Conservation (phyloP, 345 rosid species). For the Mercurialis annua region DNA sequence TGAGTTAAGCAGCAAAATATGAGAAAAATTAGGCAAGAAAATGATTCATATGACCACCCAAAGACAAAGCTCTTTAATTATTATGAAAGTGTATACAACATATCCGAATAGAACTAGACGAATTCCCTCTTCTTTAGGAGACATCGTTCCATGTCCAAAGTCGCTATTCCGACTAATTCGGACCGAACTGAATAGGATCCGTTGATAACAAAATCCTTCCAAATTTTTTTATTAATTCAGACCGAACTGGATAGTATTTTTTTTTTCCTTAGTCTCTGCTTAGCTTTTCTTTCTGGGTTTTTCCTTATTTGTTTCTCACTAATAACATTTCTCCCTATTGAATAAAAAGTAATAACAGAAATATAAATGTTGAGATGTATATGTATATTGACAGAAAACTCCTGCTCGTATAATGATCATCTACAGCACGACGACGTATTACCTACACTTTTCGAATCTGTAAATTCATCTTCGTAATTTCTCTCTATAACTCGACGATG, state of each 20-base stretch:
- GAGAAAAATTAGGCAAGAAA: slow-evolving; percentile 9
- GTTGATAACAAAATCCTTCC: too few relatives aligned
- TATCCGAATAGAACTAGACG: slow-evolving; percentile 4
- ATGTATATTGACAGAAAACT: neutral
- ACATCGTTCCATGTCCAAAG: too few relatives aligned
- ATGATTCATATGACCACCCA: slow-evolving; percentile 19
- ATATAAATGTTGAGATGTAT: neutral
- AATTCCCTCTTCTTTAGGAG: neutral
- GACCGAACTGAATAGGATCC: too few relatives aligned
- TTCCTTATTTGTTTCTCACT: neutral
- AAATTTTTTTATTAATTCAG: too few relatives aligned
- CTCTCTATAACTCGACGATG: neutral
- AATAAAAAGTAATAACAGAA: neutral
- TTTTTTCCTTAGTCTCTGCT: neutral
- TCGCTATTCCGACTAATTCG: too few relatives aligned
- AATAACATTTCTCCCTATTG: neutral
- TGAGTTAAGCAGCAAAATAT: neutral
- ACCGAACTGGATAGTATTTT: too few relatives aligned
- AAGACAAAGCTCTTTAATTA: slow-evolving; percentile 7
- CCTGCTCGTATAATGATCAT: neutral
- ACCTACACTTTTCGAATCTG: neutral
- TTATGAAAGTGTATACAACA: slow-evolving; percentile 21
- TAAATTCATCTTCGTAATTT: neutral
- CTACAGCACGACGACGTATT: slow-evolving; percentile 4
- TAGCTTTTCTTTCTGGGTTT: neutral